phyloP scores from a whole-genome alignment of 768 basidiomycete genomes.

The Termitomyces sp. region DNA sequence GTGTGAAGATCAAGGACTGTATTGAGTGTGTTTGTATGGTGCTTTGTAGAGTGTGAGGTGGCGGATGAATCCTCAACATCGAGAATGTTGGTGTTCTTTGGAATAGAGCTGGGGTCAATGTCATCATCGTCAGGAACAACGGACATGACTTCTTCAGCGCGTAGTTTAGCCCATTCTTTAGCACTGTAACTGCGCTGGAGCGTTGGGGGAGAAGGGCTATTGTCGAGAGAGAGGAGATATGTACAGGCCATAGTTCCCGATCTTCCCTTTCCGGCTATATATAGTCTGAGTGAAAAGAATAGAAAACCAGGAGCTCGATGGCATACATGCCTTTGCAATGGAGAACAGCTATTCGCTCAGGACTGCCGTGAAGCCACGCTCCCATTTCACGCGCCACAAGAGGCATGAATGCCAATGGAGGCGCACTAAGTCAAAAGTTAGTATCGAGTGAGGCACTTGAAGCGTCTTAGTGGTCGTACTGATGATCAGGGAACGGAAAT shows the following conservation, averaged over 20 bases:
- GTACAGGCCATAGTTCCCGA: slow-evolving; percentile 86
- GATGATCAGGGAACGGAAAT: slow-evolving; percentile 90
- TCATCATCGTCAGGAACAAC: slow-evolving; percentile 44
- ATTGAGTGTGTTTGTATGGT: slow-evolving; percentile 43
- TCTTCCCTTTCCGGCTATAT: slow-evolving; percentile 73
- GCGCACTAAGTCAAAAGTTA: slow-evolving; percentile 24
- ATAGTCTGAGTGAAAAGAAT: background rate
- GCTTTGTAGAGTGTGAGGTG: slow-evolving; percentile 11
- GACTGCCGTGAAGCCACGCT: slow-evolving; percentile 64
- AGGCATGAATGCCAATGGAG: slow-evolving; percentile 73
- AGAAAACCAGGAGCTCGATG: background rate
- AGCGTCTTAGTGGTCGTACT: slow-evolving; percentile 48
- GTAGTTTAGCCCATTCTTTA: slow-evolving; percentile 47
- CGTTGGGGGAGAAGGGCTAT: slow-evolving; percentile 44
- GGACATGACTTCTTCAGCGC: slow-evolving; percentile 49
- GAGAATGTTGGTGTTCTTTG: background rate
- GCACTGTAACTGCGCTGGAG: slow-evolving; percentile 44
- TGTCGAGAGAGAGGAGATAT: slow-evolving; percentile 66
- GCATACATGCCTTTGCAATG: slow-evolving; percentile 75
- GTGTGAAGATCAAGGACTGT: slow-evolving; percentile 69
- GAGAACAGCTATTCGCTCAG: slow-evolving; percentile 71
- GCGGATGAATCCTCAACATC: background rate
- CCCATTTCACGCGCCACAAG: slow-evolving; percentile 74
- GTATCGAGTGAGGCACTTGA: background rate
- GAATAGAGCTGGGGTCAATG: slow-evolving; percentile 5